Evolutionary conservation across 768 basidiomycete genomes (phyloP).

Genomic region (Mycena floridula): DNA sequence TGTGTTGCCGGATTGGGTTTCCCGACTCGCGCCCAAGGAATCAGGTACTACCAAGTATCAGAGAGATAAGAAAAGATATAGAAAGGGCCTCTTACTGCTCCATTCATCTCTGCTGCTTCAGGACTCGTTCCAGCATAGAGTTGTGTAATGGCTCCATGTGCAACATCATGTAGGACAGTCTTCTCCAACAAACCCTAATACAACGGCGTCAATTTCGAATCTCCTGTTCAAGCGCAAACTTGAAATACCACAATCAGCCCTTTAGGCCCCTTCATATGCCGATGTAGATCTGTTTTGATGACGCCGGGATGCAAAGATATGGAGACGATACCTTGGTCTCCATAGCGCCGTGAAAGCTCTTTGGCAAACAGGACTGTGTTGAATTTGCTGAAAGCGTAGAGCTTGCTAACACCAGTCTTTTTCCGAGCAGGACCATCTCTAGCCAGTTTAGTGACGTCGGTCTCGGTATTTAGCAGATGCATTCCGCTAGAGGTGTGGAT

Average conservation of each 20-base stretch:
- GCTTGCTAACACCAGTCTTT: conserved; percentile 1
- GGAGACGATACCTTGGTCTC: conserved; percentile 37
- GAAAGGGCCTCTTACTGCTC: conserved; percentile 17
- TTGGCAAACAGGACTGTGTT: conserved; percentile 34
- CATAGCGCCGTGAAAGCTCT: conserved; percentile 37
- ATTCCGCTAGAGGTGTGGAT: conserved; percentile 21
- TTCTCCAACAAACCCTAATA: too few species aligned
- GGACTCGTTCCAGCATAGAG: conserved; percentile 29
- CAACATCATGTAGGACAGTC: too few species aligned
- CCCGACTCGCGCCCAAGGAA: conserved; percentile 41
- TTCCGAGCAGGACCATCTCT: conserved; percentile 17
- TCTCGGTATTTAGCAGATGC: conserved; percentile 1
- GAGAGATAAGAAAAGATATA: neutral
- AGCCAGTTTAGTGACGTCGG: conserved; percentile 14
- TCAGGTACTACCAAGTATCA: conserved; percentile 27
- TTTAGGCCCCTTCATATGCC: conserved; percentile 1
- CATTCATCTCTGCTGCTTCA: conserved; percentile 23
- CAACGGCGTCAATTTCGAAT: too few species aligned
- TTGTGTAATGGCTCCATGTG: conserved; percentile 31
- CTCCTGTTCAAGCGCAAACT: too few species aligned
- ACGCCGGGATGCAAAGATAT: conserved; percentile 36
- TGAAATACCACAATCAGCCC: too few species aligned
- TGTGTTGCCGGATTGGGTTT: conserved; percentile 18
- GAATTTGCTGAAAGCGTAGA: conserved; percentile 18
- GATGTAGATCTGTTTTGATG: neutral